These are phyloP conservation scores for Phytophthora cajani DNA, from an alignment of 352 stramenopile species.

Conservation along the genomic window DNA sequence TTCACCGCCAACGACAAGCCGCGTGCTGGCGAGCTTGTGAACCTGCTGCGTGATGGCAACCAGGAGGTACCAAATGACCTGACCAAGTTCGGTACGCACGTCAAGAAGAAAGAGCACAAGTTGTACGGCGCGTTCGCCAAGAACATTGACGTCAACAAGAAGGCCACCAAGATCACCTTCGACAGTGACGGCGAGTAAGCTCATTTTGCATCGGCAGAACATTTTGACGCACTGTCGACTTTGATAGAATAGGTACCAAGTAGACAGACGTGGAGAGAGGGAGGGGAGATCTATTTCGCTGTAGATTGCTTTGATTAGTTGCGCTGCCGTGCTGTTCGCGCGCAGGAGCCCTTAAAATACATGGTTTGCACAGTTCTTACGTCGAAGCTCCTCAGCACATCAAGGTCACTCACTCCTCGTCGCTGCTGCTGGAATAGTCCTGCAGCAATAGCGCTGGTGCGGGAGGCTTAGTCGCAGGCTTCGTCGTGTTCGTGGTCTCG, in stretches of 20 bases:
- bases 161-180: constrained; percentile 98
- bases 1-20: constrained; percentile 98
- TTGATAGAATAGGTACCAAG: constrained; percentile 34
- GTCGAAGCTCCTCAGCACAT: too few species aligned
- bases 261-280: constrained; percentile 8
- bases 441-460: constrained; percentile 37
- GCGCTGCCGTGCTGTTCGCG: constrained; percentile 16
- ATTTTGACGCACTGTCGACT: constrained; percentile 19
- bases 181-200: constrained; percentile 74
- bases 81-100: constrained; percentile 98
- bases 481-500: neutral
- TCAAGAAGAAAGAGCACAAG: constrained; percentile 99
- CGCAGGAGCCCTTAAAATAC: constrained; percentile 23
- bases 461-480: neutral
- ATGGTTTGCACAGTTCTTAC: constrained; percentile 24
- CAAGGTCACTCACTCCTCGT: constrained; percentile 20
- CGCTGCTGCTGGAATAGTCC: constrained; percentile 69
- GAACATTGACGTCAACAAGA: constrained; percentile 94
- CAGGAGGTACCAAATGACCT: constrained; percentile 94
- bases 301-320: constrained; percentile 41
- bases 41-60: constrained; percentile 95
- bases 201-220: neutral
- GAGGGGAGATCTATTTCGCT: constrained; percentile 22
- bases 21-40: constrained; percentile 96
- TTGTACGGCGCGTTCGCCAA: constrained; percentile 98